A percentile compares a stretch with the other conserved stretches of the same genome.
These are phyloP conservation scores for Grigorovia jiainica DNA, from an alignment of 805 yeast genomes.

Conservation along the genomic window DNA sequence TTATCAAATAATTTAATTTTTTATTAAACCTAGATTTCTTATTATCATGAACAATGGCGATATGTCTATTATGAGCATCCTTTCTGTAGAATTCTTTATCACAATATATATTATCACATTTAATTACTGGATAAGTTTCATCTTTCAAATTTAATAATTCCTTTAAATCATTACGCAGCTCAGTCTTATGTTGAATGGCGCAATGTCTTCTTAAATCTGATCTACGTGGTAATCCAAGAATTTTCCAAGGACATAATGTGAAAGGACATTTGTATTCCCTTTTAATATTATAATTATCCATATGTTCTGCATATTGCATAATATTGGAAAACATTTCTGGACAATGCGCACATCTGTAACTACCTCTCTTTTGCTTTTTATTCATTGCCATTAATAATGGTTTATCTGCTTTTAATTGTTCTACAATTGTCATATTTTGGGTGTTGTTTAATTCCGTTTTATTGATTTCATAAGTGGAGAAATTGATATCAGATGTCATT, in stretches of 20 bases:
- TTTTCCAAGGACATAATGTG: slow-evolving; percentile 38
- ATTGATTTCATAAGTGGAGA: background rate
- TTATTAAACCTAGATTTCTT: slow-evolving; percentile 33
- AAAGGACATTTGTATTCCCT: slow-evolving; percentile 40
- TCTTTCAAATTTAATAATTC: slow-evolving; percentile 22
- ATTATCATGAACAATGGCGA: slow-evolving; percentile 40
- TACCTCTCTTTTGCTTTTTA: slow-evolving; percentile 33
- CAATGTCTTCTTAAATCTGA: slow-evolving; percentile 44
- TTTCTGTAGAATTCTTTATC: slow-evolving; percentile 40
- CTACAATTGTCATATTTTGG: slow-evolving; percentile 5
- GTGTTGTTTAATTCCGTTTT: background rate
- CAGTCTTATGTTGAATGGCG: slow-evolving; percentile 36
- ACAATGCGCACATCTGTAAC: slow-evolving; percentile 42
- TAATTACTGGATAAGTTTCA: slow-evolving; percentile 22
- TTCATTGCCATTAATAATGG: slow-evolving; percentile 20
- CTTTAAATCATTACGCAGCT: slow-evolving; percentile 21
- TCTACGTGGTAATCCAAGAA: slow-evolving; percentile 39
- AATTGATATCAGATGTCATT: too few relatives aligned
- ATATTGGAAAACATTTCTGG: slow-evolving; percentile 31
- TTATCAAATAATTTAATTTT: slow-evolving; percentile 21
- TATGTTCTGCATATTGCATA: slow-evolving; percentile 33
- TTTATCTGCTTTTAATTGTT: slow-evolving; percentile 24
- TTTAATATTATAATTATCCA: slow-evolving; percentile 33
- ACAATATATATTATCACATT: slow-evolving; percentile 32
- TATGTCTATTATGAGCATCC: slow-evolving; percentile 47